Conservation (phyloP, 495 filamentous ascomycete species). For the Cercophora scortea region DNA sequence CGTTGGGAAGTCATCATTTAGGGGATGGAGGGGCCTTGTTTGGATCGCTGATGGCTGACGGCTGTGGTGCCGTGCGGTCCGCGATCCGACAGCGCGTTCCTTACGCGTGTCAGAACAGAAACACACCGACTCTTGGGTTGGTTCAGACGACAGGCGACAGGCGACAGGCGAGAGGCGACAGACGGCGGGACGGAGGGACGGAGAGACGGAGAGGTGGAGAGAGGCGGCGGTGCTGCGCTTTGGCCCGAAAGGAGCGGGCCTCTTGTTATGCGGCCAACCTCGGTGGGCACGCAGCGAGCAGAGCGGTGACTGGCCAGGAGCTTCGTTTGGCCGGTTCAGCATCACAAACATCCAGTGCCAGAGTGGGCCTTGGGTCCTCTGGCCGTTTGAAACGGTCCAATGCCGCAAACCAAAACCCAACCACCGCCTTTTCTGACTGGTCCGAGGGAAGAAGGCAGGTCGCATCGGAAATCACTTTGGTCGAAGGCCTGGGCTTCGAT, state of each 20-base stretch:
- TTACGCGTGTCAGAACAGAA: constrained; percentile 23
- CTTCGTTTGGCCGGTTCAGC: constrained; percentile 13
- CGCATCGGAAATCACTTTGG: too few relatives aligned
- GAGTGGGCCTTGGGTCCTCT: constrained; percentile 4
- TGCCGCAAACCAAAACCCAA: constrained; percentile 9
- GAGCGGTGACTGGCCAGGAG: constrained; percentile 19
- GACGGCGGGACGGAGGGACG: too few relatives aligned
- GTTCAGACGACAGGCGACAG: neutral
- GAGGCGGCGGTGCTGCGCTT: constrained; percentile 5
- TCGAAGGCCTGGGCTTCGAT: too few relatives aligned
- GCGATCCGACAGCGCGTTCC: constrained; percentile 17
- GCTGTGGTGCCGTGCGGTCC: too few relatives aligned
- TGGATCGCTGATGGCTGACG: too few relatives aligned
- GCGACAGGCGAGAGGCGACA: too few relatives aligned
- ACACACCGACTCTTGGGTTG: constrained; percentile 25
- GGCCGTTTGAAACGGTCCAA: neutral
- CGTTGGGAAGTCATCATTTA: too few relatives aligned
- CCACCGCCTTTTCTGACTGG: constrained; percentile 22
- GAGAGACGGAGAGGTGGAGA: too few relatives aligned
- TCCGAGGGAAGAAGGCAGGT: neutral
- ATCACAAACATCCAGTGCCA: constrained; percentile 10
- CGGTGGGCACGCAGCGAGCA: constrained; percentile 13
- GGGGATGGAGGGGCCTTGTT: too few relatives aligned
- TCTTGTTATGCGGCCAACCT: constrained; percentile 28
- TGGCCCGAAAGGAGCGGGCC: constrained; percentile 26